Conservation (phyloP, 257 asterid genomes). For the Thymus mandschuricus region DNA sequence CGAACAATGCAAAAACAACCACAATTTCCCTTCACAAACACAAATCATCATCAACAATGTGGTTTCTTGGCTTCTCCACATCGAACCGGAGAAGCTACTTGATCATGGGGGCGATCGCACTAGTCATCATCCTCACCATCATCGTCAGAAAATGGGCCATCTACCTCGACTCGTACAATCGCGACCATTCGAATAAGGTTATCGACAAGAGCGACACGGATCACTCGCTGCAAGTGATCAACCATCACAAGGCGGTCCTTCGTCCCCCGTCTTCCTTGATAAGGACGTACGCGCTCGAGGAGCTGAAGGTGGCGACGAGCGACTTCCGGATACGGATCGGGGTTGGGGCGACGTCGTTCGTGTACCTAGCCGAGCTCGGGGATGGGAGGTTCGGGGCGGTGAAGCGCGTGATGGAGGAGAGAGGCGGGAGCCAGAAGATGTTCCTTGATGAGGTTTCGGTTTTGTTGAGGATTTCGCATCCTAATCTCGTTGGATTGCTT, state of each 20-base stretch:
- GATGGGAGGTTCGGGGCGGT: conserved; percentile 72
- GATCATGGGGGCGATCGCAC: conserved; percentile 53
- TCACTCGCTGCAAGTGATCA: conserved; percentile 24
- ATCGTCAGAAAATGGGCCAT: conserved; percentile 50
- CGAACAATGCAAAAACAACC: conserved; percentile 17
- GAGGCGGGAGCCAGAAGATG: conserved; percentile 78
- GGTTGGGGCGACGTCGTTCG: conserved; percentile 70
- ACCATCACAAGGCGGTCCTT: neutral
- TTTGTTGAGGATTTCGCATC: conserved; percentile 82
- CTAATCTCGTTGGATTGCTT: conserved; percentile 68
- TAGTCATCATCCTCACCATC: conserved; percentile 50
- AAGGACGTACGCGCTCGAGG: conserved; percentile 71
- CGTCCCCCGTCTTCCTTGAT: conserved; percentile 33
- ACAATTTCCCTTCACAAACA: conserved; percentile 17
- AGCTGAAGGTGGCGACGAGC: conserved; percentile 61
- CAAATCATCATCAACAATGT: conserved; percentile 42
- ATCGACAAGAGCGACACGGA: conserved; percentile 27
- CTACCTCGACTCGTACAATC: conserved; percentile 31
- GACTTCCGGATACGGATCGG: conserved; percentile 65
- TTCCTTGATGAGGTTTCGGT: conserved; percentile 85
- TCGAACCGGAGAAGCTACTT: conserved; percentile 50
- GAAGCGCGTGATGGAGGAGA: conserved; percentile 70
- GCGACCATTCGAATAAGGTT: conserved; percentile 5
- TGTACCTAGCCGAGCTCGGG: conserved; percentile 73
- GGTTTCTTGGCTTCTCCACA: conserved; percentile 66